These are phyloP conservation scores for Fusarium sp. DNA, from an alignment of 2,329 filamentous ascomycete species.

Conservation along the genomic window DNA sequence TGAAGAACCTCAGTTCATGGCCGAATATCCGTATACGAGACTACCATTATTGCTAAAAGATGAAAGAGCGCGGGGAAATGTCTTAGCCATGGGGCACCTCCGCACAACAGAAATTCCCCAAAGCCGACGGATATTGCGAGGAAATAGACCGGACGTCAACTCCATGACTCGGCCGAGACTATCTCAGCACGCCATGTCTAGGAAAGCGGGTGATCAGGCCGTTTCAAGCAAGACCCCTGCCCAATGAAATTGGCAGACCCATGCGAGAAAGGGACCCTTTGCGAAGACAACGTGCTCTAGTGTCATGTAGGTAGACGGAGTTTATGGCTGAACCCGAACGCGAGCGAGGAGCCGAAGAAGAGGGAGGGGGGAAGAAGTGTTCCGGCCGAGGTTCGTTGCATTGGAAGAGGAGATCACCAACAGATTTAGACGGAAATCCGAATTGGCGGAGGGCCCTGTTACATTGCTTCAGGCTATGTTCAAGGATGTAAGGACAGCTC, in stretches of 20 bases:
- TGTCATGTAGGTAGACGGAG: slow-evolving; percentile 4
- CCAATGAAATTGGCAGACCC: slow-evolving; percentile 6
- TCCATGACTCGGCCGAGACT: slow-evolving; percentile 27
- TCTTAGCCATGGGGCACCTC: background rate
- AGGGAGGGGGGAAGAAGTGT: slow-evolving; percentile 4
- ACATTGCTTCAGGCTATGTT: slow-evolving; percentile 11
- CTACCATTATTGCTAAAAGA: background rate
- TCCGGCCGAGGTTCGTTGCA: slow-evolving; percentile 25
- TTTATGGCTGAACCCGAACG: slow-evolving; percentile 10
- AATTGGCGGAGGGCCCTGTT: background rate
- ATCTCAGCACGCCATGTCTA: background rate
- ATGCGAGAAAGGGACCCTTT: slow-evolving; percentile 4
- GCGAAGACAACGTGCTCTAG: slow-evolving; percentile 1
- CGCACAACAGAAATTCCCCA: background rate
- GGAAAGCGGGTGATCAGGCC: background rate
- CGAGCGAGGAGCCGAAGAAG: slow-evolving; percentile 23
- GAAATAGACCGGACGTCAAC: slow-evolving; percentile 12
- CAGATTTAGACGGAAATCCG: background rate
- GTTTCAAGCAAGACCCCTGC: slow-evolving; percentile 1
- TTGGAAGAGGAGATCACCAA: slow-evolving; percentile 11
- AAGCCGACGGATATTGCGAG: slow-evolving; percentile 17
- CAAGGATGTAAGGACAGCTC: background rate
- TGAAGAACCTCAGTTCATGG: background rate
- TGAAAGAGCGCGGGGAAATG: background rate
- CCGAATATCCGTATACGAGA: background rate